Evolutionary conservation across 75 land plant species (phyloP).

Genomic region (Azolla pinnata): DNA sequence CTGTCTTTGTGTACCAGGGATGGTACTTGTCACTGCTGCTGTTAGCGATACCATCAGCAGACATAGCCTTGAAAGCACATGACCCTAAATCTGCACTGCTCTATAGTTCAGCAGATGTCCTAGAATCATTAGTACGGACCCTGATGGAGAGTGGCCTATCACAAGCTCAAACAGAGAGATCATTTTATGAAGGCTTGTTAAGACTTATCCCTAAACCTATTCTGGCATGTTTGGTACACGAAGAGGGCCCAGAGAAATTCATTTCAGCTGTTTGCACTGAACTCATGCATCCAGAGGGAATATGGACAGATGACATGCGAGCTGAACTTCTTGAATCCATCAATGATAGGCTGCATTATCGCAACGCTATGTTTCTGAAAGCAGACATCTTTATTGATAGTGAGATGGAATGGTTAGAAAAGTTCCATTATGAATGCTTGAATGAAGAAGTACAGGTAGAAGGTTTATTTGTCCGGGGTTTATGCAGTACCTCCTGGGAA

Average conservation of each 20-base stretch:
- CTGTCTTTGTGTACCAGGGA: constrained; percentile 12
- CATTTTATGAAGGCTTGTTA: constrained; percentile 6
- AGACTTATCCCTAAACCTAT: constrained; percentile 26
- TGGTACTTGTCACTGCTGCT: constrained; percentile 34
- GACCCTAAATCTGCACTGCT: constrained; percentile 31
- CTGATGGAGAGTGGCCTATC: constrained; percentile 5
- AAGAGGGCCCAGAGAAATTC: constrained; percentile 38
- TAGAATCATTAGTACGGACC: constrained; percentile 22
- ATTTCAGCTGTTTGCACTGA: constrained; percentile 22
- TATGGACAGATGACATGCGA: constrained; percentile 28
- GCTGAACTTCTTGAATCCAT: constrained; percentile 23
- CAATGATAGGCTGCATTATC: constrained; percentile 14
- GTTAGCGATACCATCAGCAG: constrained; percentile 29
- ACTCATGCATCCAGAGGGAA: constrained; percentile 24
- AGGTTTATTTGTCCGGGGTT: constrained; percentile 28
- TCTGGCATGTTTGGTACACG: constrained; percentile 19
- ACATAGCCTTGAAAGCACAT: constrained; percentile 19
- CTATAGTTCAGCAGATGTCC: constrained; percentile 38
- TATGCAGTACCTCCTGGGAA: constrained; percentile 20
- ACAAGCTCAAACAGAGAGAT: background rate
- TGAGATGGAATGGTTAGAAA: constrained; percentile 34
- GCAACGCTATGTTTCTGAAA: constrained; percentile 5
- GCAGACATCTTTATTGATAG: constrained; percentile 14
- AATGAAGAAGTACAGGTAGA: constrained; percentile 28
- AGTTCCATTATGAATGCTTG: constrained; percentile 32